Base-by-base conservation (phyloP, 148 eudicot species). In the Vaccinium myrtillus region DNA sequence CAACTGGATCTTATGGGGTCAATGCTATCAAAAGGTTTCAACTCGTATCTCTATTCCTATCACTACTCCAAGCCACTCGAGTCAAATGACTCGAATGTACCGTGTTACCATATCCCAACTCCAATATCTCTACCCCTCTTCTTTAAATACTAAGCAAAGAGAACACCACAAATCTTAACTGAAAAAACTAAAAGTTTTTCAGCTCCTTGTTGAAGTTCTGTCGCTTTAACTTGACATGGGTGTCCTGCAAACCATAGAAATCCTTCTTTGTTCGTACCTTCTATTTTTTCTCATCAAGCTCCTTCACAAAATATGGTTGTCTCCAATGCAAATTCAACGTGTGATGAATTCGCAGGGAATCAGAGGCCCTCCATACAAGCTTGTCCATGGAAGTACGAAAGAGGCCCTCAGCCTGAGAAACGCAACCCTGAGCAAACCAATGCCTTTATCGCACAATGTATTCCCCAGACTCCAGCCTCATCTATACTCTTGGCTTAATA, bases 301-400 rank as follows among this genome's bases (percentile, higher is more conserved):
- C 67, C 48, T 79, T 7, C 39, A 54, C 63, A 78, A 8, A 36
- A 46, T 79, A 54, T 79, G 83, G 54, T 81, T 56, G 83, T 19
- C 55, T 61, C 83, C 74, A 11, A 55, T 81, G 13, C 55, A 21
- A 3, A 63, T 65, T n/a, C 83, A 81, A 61, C 14, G 4, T 9
- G 3, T 23, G 18, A 2, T 63, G 58, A 16, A 16, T 0, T 81
- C 56, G 5, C 83, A 63, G 43, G 75, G 83, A 81, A 67, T 81
- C 36, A 46, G 12, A 79, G 82, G 70, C 23, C 82, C 70, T 79
- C 2, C 82, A 19, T 79, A 79, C 51, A 58, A 18, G 19, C 30
- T 79, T 16, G 10, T 32, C 70, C 16, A 32, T 21, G 82, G 82
- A 18, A 79, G 18, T 48, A 79, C 12, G n/a, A 46, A 21, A 3